phyloP scores from a whole-genome alignment of 805 yeast species.

The Candida loeiensis region DNA sequence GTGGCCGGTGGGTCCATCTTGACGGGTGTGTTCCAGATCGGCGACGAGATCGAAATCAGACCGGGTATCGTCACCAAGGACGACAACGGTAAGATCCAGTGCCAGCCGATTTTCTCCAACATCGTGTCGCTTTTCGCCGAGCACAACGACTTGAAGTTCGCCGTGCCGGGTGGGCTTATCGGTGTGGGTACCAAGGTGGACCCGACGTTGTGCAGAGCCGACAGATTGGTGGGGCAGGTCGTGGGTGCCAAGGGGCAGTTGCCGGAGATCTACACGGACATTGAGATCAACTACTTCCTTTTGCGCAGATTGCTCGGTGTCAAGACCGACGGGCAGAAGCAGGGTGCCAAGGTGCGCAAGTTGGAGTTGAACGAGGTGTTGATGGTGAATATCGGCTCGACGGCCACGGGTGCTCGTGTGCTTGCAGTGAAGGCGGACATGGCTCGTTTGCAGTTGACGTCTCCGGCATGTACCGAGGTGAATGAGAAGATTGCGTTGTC shows the following conservation, averaged over 20 bases:
- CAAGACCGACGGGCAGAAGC: constrained; percentile 95
- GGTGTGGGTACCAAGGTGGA: constrained; percentile 99
- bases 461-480: constrained; percentile 98
- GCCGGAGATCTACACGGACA: constrained; percentile 95
- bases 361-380: constrained; percentile 91
- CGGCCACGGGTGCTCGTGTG: constrained; percentile 99
- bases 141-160: constrained; percentile 95
- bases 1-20: constrained; percentile 99
- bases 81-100: constrained; percentile 81
- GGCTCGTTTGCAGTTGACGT: constrained; percentile 95
- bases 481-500: constrained; percentile 98
- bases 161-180: constrained; percentile 99
- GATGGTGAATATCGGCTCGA: constrained; percentile 99
- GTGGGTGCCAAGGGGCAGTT: constrained; percentile 96
- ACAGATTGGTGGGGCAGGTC: constrained; percentile 98
- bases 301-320: constrained; percentile 97
- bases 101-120: constrained; percentile 92
- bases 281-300: constrained; percentile 94
- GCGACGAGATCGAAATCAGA: constrained; percentile 97
- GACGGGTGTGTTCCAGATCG: constrained; percentile 94
- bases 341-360: constrained; percentile 90
- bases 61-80: constrained; percentile 99
- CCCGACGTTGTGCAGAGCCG: constrained; percentile 98
- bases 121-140: constrained; percentile 95
- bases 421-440: constrained; percentile 97